phyloP scores from a whole-genome alignment of 495 filamentous ascomycete genomes.

The Penicillium tannophilum region DNA sequence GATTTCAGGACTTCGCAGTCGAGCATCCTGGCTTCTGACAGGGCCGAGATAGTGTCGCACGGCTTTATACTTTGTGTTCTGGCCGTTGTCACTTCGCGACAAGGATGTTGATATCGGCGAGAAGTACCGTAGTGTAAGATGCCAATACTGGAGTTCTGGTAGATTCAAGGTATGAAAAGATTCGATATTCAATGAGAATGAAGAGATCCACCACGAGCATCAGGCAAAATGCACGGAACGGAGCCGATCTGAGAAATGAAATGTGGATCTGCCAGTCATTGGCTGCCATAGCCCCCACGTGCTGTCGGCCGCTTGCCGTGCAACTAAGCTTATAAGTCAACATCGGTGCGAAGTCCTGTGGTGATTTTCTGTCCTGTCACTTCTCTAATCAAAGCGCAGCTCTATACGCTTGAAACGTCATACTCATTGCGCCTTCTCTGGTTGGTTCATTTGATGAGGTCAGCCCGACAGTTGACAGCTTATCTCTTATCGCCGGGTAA shows the following conservation, averaged over 20 bases:
- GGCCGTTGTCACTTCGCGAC: not conserved
- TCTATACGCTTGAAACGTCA: not conserved
- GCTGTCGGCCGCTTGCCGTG: slow-evolving; percentile 2
- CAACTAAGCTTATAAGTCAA: slow-evolving; percentile 8
- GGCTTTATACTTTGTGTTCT: not conserved
- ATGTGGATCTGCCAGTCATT: slow-evolving; percentile 7
- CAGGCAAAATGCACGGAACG: not conserved
- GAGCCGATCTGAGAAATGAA: not conserved
- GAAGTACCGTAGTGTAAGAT: not conserved
- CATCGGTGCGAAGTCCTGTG: slow-evolving; percentile 28
- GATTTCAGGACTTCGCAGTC: not conserved
- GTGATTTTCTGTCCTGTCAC: not conserved
- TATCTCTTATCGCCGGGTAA: not conserved
- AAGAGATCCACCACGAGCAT: slow-evolving; percentile 7
- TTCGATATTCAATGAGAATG: slow-evolving; percentile 14
- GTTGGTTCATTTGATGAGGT: not conserved
- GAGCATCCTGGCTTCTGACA: not conserved
- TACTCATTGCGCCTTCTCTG: not conserved
- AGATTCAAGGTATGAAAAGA: not conserved
- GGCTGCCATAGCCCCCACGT: slow-evolving; percentile 17
- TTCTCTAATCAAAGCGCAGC: not conserved
- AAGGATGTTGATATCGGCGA: not conserved
- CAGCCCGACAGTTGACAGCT: not conserved
- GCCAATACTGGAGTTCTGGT: not conserved
- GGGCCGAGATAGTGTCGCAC: not conserved